Conservation (phyloP, 495 filamentous ascomycete species). For the Penicillium crystallinum region DNA sequence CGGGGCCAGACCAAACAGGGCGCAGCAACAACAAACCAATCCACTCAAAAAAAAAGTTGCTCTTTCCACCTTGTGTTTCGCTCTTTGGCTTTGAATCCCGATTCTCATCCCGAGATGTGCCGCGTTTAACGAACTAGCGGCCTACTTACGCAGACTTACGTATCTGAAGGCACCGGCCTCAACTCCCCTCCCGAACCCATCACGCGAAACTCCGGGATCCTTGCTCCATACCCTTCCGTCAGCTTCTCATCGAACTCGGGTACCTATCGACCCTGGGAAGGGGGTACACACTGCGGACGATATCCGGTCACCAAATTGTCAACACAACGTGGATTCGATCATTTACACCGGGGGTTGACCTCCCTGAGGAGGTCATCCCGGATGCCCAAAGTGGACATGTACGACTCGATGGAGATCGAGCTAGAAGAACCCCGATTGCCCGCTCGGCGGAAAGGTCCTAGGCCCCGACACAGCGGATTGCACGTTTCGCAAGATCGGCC, state of each 20-base stretch:
- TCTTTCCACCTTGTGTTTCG: neutral
- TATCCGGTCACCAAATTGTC: constrained; percentile 12
- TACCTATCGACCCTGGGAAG: neutral
- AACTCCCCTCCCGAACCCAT: constrained; percentile 1
- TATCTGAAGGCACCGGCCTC: constrained; percentile 10
- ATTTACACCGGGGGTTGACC: constrained; percentile 40
- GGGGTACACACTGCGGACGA: constrained; percentile 3
- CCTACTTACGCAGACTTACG: constrained; percentile 5
- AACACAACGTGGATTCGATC: constrained; percentile 43
- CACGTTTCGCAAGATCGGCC: constrained; percentile 10
- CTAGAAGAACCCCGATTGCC: neutral
- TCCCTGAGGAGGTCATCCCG: constrained; percentile 46
- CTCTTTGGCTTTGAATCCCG: neutral
- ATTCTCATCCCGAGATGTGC: neutral
- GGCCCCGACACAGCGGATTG: constrained; percentile 8
- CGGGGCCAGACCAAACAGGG: constrained; percentile 25
- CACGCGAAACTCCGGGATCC: neutral
- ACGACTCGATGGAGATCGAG: constrained; percentile 22
- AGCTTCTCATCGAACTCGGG: neutral
- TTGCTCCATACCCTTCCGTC: neutral
- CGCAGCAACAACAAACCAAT: constrained; percentile 18
- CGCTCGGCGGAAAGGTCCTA: constrained; percentile 8
- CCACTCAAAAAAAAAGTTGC: constrained; percentile 1
- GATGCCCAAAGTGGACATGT: constrained; percentile 32
- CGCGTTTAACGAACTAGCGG: constrained; percentile 1